phyloP scores from a whole-genome alignment of 2,329 filamentous ascomycete species.

The Colletotrichum chrysophilum region DNA sequence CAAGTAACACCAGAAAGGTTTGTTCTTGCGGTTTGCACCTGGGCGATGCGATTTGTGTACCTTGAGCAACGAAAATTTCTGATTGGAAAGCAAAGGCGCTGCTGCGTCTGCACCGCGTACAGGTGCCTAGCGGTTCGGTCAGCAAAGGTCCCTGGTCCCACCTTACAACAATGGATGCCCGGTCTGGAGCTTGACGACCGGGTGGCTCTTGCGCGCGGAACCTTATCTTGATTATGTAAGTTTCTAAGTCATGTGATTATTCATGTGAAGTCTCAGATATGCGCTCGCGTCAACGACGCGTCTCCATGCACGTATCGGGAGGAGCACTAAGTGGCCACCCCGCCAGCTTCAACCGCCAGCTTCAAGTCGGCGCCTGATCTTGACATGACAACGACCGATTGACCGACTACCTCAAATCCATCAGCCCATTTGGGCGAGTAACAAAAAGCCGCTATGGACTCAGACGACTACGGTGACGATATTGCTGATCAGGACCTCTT shows the following conservation, averaged over 20 bases:
- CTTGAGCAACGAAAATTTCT: neutral
- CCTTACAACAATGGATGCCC: neutral
- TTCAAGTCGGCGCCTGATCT: neutral
- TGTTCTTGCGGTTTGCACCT: neutral
- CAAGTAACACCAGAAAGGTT: neutral
- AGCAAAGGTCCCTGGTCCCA: neutral
- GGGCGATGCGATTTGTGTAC: neutral
- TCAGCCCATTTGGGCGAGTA: neutral
- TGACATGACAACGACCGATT: neutral
- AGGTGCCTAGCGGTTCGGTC: neutral
- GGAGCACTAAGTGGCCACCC: neutral
- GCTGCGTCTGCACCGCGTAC: neutral
- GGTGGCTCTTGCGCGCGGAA: neutral
- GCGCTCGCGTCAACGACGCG: conserved; percentile 23
- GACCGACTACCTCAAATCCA: neutral
- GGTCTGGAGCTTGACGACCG: neutral
- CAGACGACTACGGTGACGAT: conserved; percentile 68
- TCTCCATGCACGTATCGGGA: neutral
- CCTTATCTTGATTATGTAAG: neutral
- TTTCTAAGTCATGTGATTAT: neutral
- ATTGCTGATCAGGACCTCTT: conserved; percentile 72
- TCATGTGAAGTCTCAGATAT: conserved; percentile 19
- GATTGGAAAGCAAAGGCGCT: neutral
- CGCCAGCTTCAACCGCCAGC: neutral
- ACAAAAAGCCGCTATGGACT: conserved; percentile 46